Evolutionary conservation across 2,329 filamentous ascomycete genomes (phyloP), one percentile per base, ranked within the genome.

Genomic region (Oidium heveae): DNA sequence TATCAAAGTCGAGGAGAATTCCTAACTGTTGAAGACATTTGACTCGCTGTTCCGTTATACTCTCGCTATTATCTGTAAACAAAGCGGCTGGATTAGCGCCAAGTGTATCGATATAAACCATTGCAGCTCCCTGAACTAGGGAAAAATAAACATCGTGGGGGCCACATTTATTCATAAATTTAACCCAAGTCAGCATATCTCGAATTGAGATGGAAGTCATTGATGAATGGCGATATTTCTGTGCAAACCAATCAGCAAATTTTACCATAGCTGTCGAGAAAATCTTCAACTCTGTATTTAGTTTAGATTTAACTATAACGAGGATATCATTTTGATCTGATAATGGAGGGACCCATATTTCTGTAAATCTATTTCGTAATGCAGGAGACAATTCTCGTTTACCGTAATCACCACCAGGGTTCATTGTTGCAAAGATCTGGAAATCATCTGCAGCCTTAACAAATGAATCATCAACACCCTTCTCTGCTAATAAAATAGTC

Each of bases 351-450:
- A 96, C 91, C 91, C 91, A 98, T 9, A 99, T 95, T 67, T 99
- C 91, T 0, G 91, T 99, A 66, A 99, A 94, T 57, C 91, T 84
- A 65, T 99, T 98, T 49, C 91, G 77, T 57, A 99, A 71, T 15
- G 91, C 93, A 2, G 91, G 91, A 0, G 91, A 98, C 13, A 99
- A 74, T 66, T 99, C 91, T 61, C 89, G 86, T 70, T 99, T 99
- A 59, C 91, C 91, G 66, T 96, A 98, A 64, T 99, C 91, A 49
- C 93, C 91, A 53, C 93, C 93, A 9, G 91, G 91, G 61, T 99
- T 99, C 91, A 99, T 99, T 0, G 91, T 98, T 3, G 91, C 89
- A 57, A 98, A 77, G 67, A 98, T 95, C 63, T 98, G 88, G 67
- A 96, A 99, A 0, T 83, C 85, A 43, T 82, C 73, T 12, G 73